Conservation (phyloP, 2,329 filamentous ascomycete genomes). For the Pyrenochaeta sp. region DNA sequence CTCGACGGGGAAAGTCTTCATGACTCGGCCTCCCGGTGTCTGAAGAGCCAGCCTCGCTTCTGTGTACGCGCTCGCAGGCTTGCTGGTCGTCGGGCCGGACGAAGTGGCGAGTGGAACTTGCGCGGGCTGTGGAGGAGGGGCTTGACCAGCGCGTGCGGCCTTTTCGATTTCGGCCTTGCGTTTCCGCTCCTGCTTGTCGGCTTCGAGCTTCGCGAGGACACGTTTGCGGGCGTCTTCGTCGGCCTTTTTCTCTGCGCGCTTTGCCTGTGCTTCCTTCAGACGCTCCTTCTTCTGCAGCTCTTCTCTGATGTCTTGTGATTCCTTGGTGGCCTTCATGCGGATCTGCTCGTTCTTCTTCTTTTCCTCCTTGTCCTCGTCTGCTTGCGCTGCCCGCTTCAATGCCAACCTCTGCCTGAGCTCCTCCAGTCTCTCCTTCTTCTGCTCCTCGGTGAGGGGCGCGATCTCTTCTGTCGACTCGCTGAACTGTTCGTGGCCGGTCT, state of each 20-base stretch:
- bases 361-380: conserved; percentile 78
- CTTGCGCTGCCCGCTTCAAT: conserved; percentile 73
- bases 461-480: conserved; percentile 93
- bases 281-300: conserved; percentile 87
- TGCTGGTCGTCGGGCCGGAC: conserved; percentile 60
- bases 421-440: conserved; percentile 81
- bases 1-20: conserved; percentile 87
- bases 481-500: conserved; percentile 91
- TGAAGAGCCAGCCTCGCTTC: conserved; percentile 85
- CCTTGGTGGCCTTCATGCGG: conserved; percentile 86
- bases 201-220: conserved; percentile 92
- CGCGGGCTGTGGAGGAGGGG: conserved; percentile 58
- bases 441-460: conserved; percentile 86
- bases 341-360: conserved; percentile 85
- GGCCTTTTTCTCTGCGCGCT: conserved; percentile 85
- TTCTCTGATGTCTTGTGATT: conserved; percentile 88
- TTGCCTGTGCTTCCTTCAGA: conserved; percentile 86
- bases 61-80: conserved; percentile 74
- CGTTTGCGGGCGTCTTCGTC: conserved; percentile 86
- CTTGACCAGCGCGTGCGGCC: conserved; percentile 81
- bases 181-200: conserved; percentile 88
- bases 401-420: conserved; percentile 76
- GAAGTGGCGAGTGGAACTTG: conserved; percentile 56
- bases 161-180: conserved; percentile 86
- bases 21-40: conserved; percentile 75